Conservation (phyloP, 2,329 filamentous ascomycete species). For the Cladorrhinum sp. region DNA sequence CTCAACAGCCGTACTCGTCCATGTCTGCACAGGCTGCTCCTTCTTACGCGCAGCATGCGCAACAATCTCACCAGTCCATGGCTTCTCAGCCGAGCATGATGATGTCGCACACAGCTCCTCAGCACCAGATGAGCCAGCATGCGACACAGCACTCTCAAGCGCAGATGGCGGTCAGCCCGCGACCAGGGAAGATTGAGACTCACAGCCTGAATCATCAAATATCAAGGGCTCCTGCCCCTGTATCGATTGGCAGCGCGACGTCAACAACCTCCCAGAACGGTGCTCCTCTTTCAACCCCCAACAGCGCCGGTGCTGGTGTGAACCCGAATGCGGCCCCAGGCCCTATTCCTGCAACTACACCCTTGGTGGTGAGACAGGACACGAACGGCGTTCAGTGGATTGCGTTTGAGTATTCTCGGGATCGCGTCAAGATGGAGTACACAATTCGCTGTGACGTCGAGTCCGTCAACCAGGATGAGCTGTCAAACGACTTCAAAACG, state of each 20-base stretch:
- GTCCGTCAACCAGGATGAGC: constrained; percentile 85
- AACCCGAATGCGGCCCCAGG: constrained; percentile 92
- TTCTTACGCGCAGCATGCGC: constrained; percentile 59
- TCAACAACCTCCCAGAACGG: constrained; percentile 39
- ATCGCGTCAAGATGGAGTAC: constrained; percentile 99
- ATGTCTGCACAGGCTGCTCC: constrained; percentile 61
- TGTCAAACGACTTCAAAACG: constrained; percentile 87
- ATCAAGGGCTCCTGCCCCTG: constrained; percentile 53
- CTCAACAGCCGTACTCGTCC: constrained; percentile 61
- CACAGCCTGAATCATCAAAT: constrained; percentile 58
- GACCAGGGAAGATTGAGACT: constrained; percentile 60
- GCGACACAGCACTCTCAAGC: constrained; percentile 53
- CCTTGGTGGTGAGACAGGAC: constrained; percentile 89
- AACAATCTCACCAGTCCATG: constrained; percentile 56
- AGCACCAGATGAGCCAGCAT: constrained; percentile 59
- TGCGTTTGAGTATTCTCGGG: constrained; percentile 94
- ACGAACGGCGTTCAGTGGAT: constrained; percentile 99
- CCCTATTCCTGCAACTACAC: constrained; percentile 94
- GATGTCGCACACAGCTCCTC: constrained; percentile 59
- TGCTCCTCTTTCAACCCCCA: constrained; percentile 43
- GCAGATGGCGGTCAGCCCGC: constrained; percentile 59
- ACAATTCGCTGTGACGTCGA: constrained; percentile 97
- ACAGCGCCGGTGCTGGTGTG: constrained; percentile 52
- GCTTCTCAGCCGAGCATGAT: constrained; percentile 64
- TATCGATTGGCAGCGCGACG: constrained; percentile 40